phyloP scores from a whole-genome alignment of 345 rosid species.

The Eucalyptus erythrocorys region DNA sequence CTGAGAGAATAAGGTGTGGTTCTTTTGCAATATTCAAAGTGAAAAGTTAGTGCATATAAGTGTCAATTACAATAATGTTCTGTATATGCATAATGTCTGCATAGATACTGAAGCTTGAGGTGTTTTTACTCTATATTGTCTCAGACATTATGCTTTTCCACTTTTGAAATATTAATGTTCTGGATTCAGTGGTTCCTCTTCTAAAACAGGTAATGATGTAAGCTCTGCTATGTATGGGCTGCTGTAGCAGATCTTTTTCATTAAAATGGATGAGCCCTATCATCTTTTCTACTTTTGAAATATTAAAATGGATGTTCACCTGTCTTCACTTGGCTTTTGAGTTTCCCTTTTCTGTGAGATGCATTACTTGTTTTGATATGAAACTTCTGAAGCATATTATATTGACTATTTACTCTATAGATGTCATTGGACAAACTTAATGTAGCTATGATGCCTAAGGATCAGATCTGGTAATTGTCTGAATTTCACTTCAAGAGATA shows the following conservation, averaged over 20 bases:
- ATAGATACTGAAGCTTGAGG: not conserved
- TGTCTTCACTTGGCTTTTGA: not conserved
- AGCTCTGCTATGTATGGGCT: not conserved
- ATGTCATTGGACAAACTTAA: not conserved
- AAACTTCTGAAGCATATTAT: not conserved
- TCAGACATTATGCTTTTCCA: not conserved
- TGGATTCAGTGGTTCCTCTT: not conserved
- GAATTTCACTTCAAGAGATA: not conserved
- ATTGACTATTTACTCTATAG: not conserved
- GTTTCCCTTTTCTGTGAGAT: not conserved
- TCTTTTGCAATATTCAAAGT: not conserved
- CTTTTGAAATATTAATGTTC: not conserved
- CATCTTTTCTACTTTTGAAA: not conserved
- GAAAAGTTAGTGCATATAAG: not conserved
- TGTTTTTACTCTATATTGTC: not conserved
- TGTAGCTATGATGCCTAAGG: not conserved
- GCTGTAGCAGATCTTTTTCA: not conserved
- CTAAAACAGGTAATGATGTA: not conserved
- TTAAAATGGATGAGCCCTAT: not conserved
- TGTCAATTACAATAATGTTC: not conserved
- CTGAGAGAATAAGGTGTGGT: not conserved
- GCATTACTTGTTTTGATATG: not conserved
- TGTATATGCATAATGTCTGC: not conserved
- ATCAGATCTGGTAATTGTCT: not conserved
- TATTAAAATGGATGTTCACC: not conserved